These are phyloP conservation scores for Wickerhamiella musiphila DNA, from an alignment of 805 yeast species.

Conservation along the genomic window DNA sequence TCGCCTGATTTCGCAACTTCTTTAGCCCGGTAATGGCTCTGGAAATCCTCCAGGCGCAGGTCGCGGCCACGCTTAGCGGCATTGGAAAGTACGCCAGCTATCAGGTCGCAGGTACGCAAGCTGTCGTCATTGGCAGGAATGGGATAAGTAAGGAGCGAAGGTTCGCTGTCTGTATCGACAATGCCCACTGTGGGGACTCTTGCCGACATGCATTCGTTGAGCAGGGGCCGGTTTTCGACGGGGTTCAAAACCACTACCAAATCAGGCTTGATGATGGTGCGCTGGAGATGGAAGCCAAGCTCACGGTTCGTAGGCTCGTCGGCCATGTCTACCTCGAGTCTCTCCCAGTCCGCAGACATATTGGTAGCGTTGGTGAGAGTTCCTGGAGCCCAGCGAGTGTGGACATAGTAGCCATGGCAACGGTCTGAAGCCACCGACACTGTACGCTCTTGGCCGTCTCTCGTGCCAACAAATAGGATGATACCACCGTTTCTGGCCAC, in stretches of 20 bases:
- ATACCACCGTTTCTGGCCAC: conserved; percentile 74
- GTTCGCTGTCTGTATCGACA: conserved; percentile 87
- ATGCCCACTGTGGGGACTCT: conserved; percentile 88
- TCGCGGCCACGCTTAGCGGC: conserved; percentile 70
- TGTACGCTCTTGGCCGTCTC: conserved; percentile 56
- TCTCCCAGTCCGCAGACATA: conserved; percentile 39
- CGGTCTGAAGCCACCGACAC: conserved; percentile 67
- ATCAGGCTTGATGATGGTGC: conserved; percentile 64
- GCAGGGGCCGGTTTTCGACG: conserved; percentile 61
- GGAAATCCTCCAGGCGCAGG: conserved; percentile 30
- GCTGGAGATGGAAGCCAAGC: conserved; percentile 30
- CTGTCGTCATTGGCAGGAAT: conserved; percentile 95
- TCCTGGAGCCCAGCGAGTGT: conserved; percentile 87
- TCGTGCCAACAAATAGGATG: conserved; percentile 69
- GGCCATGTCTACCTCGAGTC: conserved; percentile 60
- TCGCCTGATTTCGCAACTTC: conserved; percentile 10
- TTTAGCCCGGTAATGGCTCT: conserved; percentile 19
- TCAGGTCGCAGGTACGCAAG: conserved; percentile 57
- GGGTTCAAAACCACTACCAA: conserved; percentile 77
- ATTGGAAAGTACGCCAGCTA: conserved; percentile 66
- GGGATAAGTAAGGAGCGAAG: conserved; percentile 77
- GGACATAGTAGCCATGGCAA: conserved; percentile 62
- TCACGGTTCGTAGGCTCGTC: conserved; percentile 49
- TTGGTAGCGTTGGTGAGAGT: conserved; percentile 72
- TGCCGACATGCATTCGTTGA: conserved; percentile 63